Evolutionary conservation across 257 asterid species (phyloP).

Genomic region (Solanum boliviense): DNA sequence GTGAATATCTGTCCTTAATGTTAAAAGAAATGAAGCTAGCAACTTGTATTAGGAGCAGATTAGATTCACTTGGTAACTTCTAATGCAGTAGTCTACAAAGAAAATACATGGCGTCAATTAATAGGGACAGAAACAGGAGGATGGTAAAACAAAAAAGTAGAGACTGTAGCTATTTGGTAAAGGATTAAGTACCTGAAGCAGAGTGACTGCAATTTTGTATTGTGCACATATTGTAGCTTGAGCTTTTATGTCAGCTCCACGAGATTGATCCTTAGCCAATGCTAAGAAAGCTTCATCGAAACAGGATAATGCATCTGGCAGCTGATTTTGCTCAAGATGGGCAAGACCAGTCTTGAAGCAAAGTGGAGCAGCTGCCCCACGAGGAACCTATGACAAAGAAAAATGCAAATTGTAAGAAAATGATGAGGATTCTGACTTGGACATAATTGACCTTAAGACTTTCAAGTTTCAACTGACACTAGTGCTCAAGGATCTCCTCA

Average conservation of each 20-base stretch:
- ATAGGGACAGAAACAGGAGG: not conserved
- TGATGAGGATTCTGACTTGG: not conserved
- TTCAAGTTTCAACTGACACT: not conserved
- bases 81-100: not conserved
- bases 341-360: conserved; percentile 95
- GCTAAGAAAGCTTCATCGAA: conserved; percentile 97
- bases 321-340: conserved; percentile 98
- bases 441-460: not conserved
- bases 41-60: not conserved
- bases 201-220: conserved; percentile 95
- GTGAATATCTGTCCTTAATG: not conserved
- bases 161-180: not conserved
- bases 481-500: not conserved
- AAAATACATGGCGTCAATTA: not conserved
- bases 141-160: not conserved
- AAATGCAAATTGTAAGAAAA: not conserved
- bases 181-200: conserved; percentile 59
- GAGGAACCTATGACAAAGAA: conserved; percentile 65
- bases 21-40: not conserved
- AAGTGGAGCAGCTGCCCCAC: conserved; percentile 90
- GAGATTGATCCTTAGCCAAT: conserved; percentile 97
- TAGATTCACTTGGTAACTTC: not conserved
- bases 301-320: conserved; percentile 96
- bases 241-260: conserved; percentile 97
- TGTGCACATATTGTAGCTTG: conserved; percentile 99